phyloP scores from a whole-genome alignment of 1,139 yeast species.

The Barnettozyma hawaiiensis region DNA sequence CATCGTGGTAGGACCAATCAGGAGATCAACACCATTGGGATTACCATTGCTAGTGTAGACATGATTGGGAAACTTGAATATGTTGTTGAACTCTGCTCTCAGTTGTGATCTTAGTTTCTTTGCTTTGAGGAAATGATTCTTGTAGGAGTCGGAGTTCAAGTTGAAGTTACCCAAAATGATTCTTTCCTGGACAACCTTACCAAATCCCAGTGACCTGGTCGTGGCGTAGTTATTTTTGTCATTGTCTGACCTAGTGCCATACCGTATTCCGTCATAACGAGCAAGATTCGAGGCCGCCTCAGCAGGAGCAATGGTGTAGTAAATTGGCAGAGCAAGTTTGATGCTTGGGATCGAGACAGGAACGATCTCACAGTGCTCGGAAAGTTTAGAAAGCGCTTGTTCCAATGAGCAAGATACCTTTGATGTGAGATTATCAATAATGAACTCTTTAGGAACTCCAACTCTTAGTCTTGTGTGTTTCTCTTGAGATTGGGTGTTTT shows the following conservation, averaged over 20 bases:
- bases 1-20: conserved; percentile 70
- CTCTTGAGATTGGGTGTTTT: conserved; percentile 11
- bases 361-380: conserved; percentile 50
- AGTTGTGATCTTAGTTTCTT: conserved; percentile 57
- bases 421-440: conserved; percentile 48
- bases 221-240: conserved; percentile 41
- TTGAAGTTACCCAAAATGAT: conserved; percentile 83
- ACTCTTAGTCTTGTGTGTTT: conserved; percentile 34
- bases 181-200: conserved; percentile 77
- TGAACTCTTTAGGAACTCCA: conserved; percentile 70
- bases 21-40: conserved; percentile 52
- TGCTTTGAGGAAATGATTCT: conserved; percentile 79
- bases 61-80: conserved; percentile 52
- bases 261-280: conserved; percentile 84
- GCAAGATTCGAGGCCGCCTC: conserved; percentile 93
- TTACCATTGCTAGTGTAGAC: conserved; percentile 25
- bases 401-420: conserved; percentile 45
- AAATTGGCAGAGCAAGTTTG: conserved; percentile 66
- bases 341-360: conserved; percentile 69
- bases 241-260: conserved; percentile 53
- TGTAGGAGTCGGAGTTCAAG: conserved; percentile 61
- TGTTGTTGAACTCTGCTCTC: conserved; percentile 56
- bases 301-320: conserved; percentile 83
- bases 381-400: conserved; percentile 38
- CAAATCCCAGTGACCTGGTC: conserved; percentile 65